phyloP scores from a whole-genome alignment of 2,329 filamentous ascomycete genomes.

The Penicillium thymicola region DNA sequence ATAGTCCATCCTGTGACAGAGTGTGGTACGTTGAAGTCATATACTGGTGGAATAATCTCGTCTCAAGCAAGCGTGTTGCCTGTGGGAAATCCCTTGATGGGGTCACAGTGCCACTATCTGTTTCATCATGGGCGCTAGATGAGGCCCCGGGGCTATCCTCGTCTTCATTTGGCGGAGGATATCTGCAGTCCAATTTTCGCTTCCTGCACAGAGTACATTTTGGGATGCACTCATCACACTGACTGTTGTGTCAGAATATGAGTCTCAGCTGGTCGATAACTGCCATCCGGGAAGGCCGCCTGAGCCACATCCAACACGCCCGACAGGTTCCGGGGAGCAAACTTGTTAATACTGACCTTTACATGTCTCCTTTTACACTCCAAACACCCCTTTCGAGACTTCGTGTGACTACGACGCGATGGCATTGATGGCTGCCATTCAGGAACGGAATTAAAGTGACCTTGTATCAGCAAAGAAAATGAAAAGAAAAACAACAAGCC shows the following conservation, averaged over 20 bases:
- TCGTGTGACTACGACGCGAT: constrained; percentile 37
- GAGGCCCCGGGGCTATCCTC: constrained; percentile 24
- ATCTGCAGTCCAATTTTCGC: constrained; percentile 37
- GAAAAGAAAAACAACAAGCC: background rate
- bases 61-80: constrained; percentile 32
- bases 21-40: constrained; percentile 36
- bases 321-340: background rate
- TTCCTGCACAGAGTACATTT: constrained; percentile 38
- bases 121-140: constrained; percentile 20
- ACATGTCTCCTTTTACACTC: constrained; percentile 41
- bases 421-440: constrained; percentile 23
- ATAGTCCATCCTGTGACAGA: constrained; percentile 30
- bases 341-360: constrained; percentile 28
- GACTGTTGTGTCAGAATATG: constrained; percentile 4
- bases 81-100: constrained; percentile 14
- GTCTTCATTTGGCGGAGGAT: constrained; percentile 26
- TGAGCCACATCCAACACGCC: background rate
- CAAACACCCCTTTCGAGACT: constrained; percentile 40
- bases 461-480: background rate
- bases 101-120: constrained; percentile 10
- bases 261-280: background rate
- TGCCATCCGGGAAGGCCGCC: background rate
- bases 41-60: constrained; percentile 40
- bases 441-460: background rate
- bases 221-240: constrained; percentile 41